phyloP scores from a whole-genome alignment of 345 rosid species.

The Populus alba region DNA sequence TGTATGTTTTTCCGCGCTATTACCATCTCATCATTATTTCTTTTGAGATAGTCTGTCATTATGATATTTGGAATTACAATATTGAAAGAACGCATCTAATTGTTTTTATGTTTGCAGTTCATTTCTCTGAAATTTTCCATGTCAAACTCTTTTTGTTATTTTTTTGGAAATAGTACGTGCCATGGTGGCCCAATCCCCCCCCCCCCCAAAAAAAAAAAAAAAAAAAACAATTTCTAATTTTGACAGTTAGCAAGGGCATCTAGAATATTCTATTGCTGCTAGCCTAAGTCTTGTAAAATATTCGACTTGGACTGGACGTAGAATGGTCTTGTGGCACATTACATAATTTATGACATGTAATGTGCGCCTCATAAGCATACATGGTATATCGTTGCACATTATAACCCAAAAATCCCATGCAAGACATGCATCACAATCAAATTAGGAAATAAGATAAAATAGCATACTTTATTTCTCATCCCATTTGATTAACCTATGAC shows the following conservation, averaged over 20 bases:
- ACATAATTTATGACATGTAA: neutral
- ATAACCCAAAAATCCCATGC: neutral
- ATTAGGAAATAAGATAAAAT: neutral
- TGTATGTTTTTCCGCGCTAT: conserved; percentile 53
- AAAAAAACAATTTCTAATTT: neutral
- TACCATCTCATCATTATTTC: neutral
- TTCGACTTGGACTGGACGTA: neutral
- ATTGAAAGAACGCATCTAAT: neutral
- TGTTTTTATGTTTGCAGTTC: neutral
- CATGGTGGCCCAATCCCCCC: neutral
- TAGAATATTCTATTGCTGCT: neutral
- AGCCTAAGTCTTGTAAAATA: neutral
- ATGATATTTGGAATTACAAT: neutral
- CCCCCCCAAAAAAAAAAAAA: neutral
- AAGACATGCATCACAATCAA: neutral
- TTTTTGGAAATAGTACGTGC: neutral
- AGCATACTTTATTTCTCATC: neutral
- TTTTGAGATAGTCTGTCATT: neutral
- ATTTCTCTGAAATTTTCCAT: neutral
- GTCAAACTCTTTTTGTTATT: conserved; percentile 1
- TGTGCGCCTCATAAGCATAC: neutral
- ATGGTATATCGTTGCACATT: neutral
- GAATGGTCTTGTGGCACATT: neutral
- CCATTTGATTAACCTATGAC: neutral
- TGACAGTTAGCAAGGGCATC: neutral